Evolutionary conservation across 768 basidiomycete species (phyloP), one percentile per base, ranked within the genome.

Genomic region (Tremella yokohamensis): DNA sequence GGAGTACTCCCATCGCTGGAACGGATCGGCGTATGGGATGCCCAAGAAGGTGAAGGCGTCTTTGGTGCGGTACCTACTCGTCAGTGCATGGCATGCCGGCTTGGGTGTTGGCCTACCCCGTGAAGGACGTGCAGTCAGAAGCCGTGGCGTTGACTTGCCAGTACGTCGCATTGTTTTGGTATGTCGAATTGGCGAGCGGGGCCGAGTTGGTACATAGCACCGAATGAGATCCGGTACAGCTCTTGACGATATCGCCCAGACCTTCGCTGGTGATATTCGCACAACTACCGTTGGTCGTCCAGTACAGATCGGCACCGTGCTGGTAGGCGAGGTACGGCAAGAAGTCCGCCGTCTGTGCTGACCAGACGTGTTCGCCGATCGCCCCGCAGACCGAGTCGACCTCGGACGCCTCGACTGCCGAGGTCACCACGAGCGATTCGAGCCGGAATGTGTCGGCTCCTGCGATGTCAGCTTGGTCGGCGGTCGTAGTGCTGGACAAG

Each of bases 151-250:
- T 37, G 9, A 58, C 44, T 49, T 58, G 50, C 50, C 38, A 52
- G 40, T 42, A 34, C 22, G 57, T 53, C 13, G 39, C 24, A 24
- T 58, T 52, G 50, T 58, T 38, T 19, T 52, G 50, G n/a, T 19
- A 22, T 12, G 20, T 38, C 18, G 42, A 8, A 24, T 40, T 52
- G 40, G 29, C 26, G 25, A 50, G 40, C 8, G 47, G 49, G 15
- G 56, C 56, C 22, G 56, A 57, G 26, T 57, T 57, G 25, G 56
- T 58, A 19, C 50, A 52, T 9, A 58, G 38, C n/a, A 51, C 57
- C 11, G 57, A 51, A 8, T 44, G 51, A 15, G 47, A 29, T 24
- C 49, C 24, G 9, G 18, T 48, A 18, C 20, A 48, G 3, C 9
- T 52, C 29, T 47, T 24, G 11, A 29, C 24, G 15, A 37, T 37